These are phyloP conservation scores for Fimicolochytrium jonesii DNA, from an alignment of 192 early-diverging fungal genomes.

Conservation along the genomic window DNA sequence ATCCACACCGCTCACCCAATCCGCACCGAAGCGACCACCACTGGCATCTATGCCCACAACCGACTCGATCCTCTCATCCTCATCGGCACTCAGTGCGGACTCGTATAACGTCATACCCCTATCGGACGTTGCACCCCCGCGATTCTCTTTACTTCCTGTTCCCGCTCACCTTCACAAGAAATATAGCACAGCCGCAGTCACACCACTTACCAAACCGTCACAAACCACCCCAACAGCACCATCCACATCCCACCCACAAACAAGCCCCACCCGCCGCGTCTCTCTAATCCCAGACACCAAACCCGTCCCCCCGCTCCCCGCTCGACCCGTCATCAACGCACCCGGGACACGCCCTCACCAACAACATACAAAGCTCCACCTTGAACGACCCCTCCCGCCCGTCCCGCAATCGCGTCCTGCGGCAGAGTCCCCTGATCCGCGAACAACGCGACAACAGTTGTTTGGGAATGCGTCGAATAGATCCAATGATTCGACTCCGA, in stretches of 20 bases:
- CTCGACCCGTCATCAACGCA: not conserved
- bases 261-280: not conserved
- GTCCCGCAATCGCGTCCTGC: not conserved
- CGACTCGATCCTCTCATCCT: not conserved
- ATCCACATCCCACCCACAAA: not conserved
- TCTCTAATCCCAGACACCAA: not conserved
- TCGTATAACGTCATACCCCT: conserved; percentile 4
- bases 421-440: not conserved
- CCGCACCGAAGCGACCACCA: too few relatives aligned
- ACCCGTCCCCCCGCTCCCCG: not conserved
- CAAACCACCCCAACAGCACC: not conserved
- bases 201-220: too few relatives aligned
- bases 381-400: not conserved
- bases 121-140: not conserved
- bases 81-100: not conserved
- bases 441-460: not conserved
- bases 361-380: not conserved
- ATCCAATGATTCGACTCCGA: too few relatives aligned
- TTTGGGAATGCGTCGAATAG: too few relatives aligned
- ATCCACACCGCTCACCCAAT: not conserved
- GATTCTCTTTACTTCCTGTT: conserved; percentile 15
- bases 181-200: too few relatives aligned
- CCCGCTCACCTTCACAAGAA: not conserved
- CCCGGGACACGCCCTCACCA: not conserved
- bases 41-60: not conserved